Percentiles rank a stretch among this genome's conserved stretches.
Conservation (phyloP, 495 filamentous ascomycete genomes). For the Penicillium simplicissimum region DNA sequence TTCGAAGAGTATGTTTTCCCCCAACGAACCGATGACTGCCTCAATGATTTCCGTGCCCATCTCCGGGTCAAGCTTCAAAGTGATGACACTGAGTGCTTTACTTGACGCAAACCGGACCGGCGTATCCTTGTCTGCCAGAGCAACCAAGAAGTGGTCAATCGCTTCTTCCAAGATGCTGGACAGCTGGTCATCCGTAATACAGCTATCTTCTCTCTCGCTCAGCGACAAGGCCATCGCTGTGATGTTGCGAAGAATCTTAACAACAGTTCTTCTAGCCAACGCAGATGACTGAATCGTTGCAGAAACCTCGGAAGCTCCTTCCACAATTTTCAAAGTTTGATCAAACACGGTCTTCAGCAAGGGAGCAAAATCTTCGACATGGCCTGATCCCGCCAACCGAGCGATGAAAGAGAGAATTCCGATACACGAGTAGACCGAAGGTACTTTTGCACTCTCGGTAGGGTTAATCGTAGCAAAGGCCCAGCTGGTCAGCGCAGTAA, state of each 20-base stretch:
- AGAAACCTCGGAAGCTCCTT: constrained; percentile 42
- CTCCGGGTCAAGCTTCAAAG: constrained; percentile 70
- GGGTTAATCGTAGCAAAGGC: constrained; percentile 58
- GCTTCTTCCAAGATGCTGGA: constrained; percentile 51
- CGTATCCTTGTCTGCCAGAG: constrained; percentile 80
- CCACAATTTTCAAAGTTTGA: constrained; percentile 42
- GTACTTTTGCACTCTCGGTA: constrained; percentile 28
- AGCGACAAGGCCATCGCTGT: constrained; percentile 59
- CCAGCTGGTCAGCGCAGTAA: constrained; percentile 66
- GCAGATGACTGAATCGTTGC: constrained; percentile 63
- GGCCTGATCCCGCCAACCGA: constrained; percentile 62
- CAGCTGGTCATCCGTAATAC: constrained; percentile 40
- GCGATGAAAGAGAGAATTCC: constrained; percentile 78
- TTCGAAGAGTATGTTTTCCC: constrained; percentile 73
- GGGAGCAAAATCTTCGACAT: constrained; percentile 52
- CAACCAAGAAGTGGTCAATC: constrained; percentile 71
- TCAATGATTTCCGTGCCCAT: constrained; percentile 86
- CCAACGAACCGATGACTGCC: constrained; percentile 72
- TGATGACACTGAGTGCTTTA: constrained; percentile 86
- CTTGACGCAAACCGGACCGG: constrained; percentile 86
- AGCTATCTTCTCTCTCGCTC: constrained; percentile 39
- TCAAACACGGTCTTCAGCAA: constrained; percentile 53
- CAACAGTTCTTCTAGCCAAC: constrained; percentile 71
- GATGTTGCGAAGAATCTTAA: constrained; percentile 79
- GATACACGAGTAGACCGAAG: constrained; percentile 60